Conservation (phyloP, 2,329 filamentous ascomycete species). For the Metarhizium sp. region DNA sequence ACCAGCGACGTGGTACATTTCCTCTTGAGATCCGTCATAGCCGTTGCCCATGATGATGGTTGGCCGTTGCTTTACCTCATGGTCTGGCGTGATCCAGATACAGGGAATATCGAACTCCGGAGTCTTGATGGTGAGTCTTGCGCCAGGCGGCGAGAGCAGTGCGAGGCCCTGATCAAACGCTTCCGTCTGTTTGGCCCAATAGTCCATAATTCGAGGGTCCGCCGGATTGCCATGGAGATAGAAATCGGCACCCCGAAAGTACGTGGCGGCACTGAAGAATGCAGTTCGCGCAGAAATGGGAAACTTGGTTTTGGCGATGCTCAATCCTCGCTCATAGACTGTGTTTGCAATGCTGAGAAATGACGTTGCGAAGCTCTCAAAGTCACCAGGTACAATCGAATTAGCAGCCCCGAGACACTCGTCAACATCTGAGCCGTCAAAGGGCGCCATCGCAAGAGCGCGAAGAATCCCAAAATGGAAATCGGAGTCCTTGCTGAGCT, state of each 20-base stretch:
- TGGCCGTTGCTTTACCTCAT: constrained; percentile 13
- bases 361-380: constrained; percentile 15
- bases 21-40: constrained; percentile 32
- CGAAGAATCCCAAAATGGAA: constrained; percentile 2
- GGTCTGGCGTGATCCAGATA: constrained; percentile 17
- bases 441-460: not conserved
- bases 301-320: constrained; percentile 8
- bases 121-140: constrained; percentile 21
- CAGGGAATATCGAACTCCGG: constrained; percentile 22
- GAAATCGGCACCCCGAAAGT: constrained; percentile 32
- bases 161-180: constrained; percentile 29
- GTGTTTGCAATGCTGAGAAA: constrained; percentile 13
- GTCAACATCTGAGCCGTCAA: not conserved
- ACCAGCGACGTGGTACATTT: constrained; percentile 28
- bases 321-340: constrained; percentile 9
- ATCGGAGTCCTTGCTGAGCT: not conserved
- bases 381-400: constrained; percentile 12
- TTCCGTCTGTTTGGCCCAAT: constrained; percentile 24
- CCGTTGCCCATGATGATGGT: constrained; percentile 30
- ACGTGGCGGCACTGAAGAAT: constrained; percentile 29
- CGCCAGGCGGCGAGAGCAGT: constrained; percentile 21
- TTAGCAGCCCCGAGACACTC: constrained; percentile 14
- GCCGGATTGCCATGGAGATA: constrained; percentile 29
- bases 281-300: constrained; percentile 15
- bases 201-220: constrained; percentile 26